Evolutionary conservation across 2,329 filamentous ascomycete species (phyloP), one percentile per base, ranked within the genome.

Genomic region (Aspergillus tanneri): DNA sequence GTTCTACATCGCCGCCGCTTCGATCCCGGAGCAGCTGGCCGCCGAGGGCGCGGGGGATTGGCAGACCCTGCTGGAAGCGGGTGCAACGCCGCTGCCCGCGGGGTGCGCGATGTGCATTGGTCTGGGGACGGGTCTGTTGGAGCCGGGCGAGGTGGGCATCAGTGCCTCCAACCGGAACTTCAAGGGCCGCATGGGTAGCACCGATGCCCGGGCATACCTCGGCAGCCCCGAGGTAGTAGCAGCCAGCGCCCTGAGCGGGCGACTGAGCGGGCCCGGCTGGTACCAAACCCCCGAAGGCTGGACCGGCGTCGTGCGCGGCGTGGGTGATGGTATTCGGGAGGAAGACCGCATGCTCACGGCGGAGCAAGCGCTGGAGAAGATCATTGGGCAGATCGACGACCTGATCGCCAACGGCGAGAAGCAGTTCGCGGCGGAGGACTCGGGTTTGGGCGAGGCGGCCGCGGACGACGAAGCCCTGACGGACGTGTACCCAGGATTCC

Each of bases 181-280:
- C 77, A 90, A 91, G 70, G 91, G 90, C 0, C 83, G 91, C 2
- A 95, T 96, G 88, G 91, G 91, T 3, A 85, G 81, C 11, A 83
- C 80, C 2, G 82, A 88, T 4, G 88, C 90, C 0, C 84, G 90
- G 62, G 89, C 90, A 0, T 96, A 96, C 66, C 83, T 96, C 1
- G 87, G 86, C 5, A 92, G 87, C 56, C 91, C 93, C 1, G 91
- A 96, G 63, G 85, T 96, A 2, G 92, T 97, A 0, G 92, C 92
- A 3, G 91, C 93, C 6, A 95, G 88, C 60, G 92, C 92, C 2
- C 72, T 96, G 38, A 74, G 56, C 48, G 75, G 75, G 41, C 68
- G 65, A 39, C 66, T 78, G 39, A 65, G 63, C 8, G 87, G 90
- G 0, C 88, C 92, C 1, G 89, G 87, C 19, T 84, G 80, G 78